phyloP scores from a whole-genome alignment of 2,329 filamentous ascomycete species.

The Rutstroemia sp. region DNA sequence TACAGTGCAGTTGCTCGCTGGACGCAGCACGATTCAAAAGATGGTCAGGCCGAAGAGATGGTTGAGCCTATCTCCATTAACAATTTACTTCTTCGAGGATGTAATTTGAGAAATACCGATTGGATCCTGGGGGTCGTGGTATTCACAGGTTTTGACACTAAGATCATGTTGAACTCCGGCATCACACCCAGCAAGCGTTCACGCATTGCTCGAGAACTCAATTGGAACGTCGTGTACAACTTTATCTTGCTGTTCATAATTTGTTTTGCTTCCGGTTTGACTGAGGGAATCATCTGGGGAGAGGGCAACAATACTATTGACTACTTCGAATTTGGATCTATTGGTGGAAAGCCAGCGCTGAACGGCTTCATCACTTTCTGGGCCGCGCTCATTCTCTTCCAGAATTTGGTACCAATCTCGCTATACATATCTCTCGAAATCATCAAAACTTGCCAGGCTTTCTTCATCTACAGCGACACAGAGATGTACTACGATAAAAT shows the following conservation, averaged over 20 bases:
- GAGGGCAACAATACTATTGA: conserved; percentile 65
- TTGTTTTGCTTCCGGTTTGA: conserved; percentile 78
- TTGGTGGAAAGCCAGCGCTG: conserved; percentile 64
- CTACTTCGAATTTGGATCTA: conserved; percentile 81
- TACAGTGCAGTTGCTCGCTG: conserved; percentile 88
- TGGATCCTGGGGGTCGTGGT: conserved; percentile 90
- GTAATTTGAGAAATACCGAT: conserved; percentile 89
- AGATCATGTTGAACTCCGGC: conserved; percentile 98
- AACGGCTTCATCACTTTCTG: conserved; percentile 96
- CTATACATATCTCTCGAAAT: conserved; percentile 97
- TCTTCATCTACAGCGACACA: conserved; percentile 95
- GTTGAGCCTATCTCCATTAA: conserved; percentile 90
- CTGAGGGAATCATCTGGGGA: conserved; percentile 77
- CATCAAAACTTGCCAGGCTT: conserved; percentile 82
- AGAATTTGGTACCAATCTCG: conserved; percentile 97
- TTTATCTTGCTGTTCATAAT: conserved; percentile 84
- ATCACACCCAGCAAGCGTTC: conserved; percentile 91
- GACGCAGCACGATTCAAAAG: conserved; percentile 62
- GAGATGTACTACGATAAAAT: conserved; percentile 96
- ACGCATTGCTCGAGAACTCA: conserved; percentile 84
- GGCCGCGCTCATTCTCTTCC: conserved; percentile 89
- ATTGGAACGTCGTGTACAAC: conserved; percentile 97
- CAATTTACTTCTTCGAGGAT: conserved; percentile 88
- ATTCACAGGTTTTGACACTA: conserved; percentile 93
- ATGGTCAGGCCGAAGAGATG: conserved; percentile 65